These are phyloP conservation scores for Penicillium lagena DNA, from an alignment of 495 filamentous ascomycete species.

Conservation along the genomic window DNA sequence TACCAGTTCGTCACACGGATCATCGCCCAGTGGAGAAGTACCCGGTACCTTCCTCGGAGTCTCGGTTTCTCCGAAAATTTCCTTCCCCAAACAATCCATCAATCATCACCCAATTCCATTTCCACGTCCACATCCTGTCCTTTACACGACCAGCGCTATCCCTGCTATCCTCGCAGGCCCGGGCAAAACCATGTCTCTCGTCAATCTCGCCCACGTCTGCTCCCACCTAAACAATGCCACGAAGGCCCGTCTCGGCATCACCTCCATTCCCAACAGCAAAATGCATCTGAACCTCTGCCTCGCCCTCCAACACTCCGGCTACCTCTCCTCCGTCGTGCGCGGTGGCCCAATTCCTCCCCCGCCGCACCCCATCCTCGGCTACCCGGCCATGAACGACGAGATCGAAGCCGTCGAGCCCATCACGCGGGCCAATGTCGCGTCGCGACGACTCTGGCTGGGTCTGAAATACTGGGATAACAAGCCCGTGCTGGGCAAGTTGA, in stretches of 20 bases:
- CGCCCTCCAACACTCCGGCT: constrained; percentile 74
- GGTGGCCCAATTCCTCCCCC: constrained; percentile 63
- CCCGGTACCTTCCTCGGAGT: constrained; percentile 13
- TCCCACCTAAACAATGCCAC: constrained; percentile 93
- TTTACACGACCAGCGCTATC: neutral
- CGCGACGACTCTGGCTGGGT: constrained; percentile 80
- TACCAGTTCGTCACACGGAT: constrained; percentile 1
- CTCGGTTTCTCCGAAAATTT: constrained; percentile 43
- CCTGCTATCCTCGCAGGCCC: constrained; percentile 8
- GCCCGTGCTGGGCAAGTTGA: constrained; percentile 70
- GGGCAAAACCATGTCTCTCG: constrained; percentile 69
- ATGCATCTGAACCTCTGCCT: constrained; percentile 71
- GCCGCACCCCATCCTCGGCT: constrained; percentile 42
- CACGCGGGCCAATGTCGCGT: constrained; percentile 71
- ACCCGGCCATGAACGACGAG: constrained; percentile 31
- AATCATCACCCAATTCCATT: constrained; percentile 4
- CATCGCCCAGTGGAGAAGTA: constrained; percentile 4
- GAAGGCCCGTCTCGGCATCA: constrained; percentile 77
- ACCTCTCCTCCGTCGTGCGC: constrained; percentile 75
- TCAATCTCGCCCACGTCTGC: constrained; percentile 72
- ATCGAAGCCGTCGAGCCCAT: constrained; percentile 44
- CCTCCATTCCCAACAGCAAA: constrained; percentile 76
- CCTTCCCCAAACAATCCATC: constrained; percentile 19
- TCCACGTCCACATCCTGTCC: neutral
- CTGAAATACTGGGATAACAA: constrained; percentile 89